A percentile compares a stretch with the other conserved stretches of the same genome.
Evolutionary conservation across 192 early-diverging fungal species (phyloP).

Genomic region (Coemansia sp.): DNA sequence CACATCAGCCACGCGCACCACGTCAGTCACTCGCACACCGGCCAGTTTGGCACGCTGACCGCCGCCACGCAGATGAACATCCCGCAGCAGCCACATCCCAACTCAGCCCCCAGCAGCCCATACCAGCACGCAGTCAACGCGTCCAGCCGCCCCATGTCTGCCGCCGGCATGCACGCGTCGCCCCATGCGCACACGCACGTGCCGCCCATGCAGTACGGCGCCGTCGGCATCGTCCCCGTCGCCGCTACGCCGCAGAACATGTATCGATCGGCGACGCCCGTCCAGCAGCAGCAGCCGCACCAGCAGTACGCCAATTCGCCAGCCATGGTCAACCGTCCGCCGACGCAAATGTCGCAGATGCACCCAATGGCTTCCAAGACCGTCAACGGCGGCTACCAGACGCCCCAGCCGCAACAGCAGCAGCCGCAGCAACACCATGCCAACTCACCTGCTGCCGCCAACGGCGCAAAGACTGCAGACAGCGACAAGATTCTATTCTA

Average conservation of each 20-base stretch:
- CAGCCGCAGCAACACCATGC: conserved; percentile 6
- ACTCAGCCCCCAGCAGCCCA: conserved; percentile 33
- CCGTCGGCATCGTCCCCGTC: background rate
- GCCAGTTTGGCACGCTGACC: conserved; percentile 41
- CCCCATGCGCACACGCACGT: background rate
- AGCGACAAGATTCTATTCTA: conserved; percentile 41
- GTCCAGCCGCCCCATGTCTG: conserved; percentile 18
- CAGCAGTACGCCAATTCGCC: conserved; percentile 8
- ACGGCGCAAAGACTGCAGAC: background rate
- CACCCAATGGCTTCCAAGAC: background rate
- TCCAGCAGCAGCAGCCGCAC: conserved; percentile 31
- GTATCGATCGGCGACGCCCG: conserved; percentile 8
- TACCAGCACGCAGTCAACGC: conserved; percentile 18
- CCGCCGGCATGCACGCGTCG: conserved; percentile 11
- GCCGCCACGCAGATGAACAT: conserved; percentile 28
- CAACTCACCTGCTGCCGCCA: conserved; percentile 2
- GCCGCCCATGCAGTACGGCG: background rate
- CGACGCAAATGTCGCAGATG: conserved; percentile 42
- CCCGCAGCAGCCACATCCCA: conserved; percentile 12
- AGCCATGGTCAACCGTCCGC: conserved; percentile 25
- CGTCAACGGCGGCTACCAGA: no score
- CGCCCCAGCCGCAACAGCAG: conserved; percentile 17
- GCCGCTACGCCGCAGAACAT: background rate
- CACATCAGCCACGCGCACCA: conserved; percentile 7
- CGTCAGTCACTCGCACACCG: conserved; percentile 14